A percentile compares a stretch with the other conserved stretches of the same genome.
phyloP scores from a whole-genome alignment of 306 rosid species.

The Styphnolobium japonicum region DNA sequence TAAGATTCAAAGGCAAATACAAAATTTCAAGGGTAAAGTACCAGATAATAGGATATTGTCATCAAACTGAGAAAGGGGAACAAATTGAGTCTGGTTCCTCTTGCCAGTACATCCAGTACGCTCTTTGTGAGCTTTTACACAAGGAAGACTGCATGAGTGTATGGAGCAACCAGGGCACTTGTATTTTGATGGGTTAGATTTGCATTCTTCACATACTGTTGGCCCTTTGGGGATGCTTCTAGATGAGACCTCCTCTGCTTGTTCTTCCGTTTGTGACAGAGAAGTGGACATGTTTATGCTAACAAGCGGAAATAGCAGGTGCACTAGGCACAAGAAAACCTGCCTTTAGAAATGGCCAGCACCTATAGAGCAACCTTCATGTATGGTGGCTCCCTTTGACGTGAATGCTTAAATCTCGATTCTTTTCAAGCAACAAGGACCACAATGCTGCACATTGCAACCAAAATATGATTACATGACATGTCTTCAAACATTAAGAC shows the following conservation, averaged over 20 bases:
- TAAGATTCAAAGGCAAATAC: neutral
- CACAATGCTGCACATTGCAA: neutral
- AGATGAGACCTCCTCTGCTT: slow-evolving; percentile 18
- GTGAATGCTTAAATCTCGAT: neutral
- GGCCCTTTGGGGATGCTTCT: slow-evolving; percentile 8
- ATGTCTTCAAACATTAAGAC: neutral
- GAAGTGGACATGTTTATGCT: slow-evolving; percentile 1
- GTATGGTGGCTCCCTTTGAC: neutral
- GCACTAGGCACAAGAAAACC: neutral
- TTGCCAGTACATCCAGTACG: slow-evolving; percentile 75
- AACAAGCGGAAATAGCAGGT: neutral
- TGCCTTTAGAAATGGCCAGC: neutral
- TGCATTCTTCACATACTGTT: slow-evolving; percentile 69
- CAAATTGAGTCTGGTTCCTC: slow-evolving; percentile 59
- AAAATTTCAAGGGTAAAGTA: slow-evolving; percentile 19
- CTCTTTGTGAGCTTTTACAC: slow-evolving; percentile 82
- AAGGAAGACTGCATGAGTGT: slow-evolving; percentile 76
- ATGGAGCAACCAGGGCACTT: slow-evolving; percentile 84
- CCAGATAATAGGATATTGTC: slow-evolving; percentile 73
- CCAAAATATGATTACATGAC: neutral
- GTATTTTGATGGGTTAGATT: slow-evolving; percentile 59
- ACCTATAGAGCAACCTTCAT: neutral
- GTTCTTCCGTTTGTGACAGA: slow-evolving; percentile 26
- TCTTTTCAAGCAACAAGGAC: neutral
- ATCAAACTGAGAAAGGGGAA: slow-evolving; percentile 76